phyloP scores from a whole-genome alignment of 2,329 filamentous ascomycete species.

The Cladophialophora psammophila region DNA sequence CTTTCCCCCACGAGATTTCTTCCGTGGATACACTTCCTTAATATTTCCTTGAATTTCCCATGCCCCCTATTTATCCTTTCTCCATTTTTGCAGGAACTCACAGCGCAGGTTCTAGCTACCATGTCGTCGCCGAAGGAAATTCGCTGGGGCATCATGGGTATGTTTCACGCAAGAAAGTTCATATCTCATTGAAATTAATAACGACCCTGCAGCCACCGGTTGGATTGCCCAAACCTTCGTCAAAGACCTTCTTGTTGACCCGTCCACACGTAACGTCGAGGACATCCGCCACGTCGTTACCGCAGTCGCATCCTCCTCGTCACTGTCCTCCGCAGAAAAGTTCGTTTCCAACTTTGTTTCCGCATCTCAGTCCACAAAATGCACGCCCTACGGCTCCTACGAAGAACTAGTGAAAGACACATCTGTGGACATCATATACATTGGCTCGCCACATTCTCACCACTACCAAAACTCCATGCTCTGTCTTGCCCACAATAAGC shows the following conservation, averaged over 20 bases:
- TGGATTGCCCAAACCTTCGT: conserved; percentile 66
- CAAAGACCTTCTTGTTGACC: conserved; percentile 79
- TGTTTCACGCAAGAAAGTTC: background rate
- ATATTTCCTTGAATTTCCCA: background rate
- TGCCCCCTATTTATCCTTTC: background rate
- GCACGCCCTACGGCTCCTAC: conserved; percentile 80
- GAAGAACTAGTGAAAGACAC: conserved; percentile 79
- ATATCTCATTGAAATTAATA: background rate
- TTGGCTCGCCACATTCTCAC: conserved; percentile 89
- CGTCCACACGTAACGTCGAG: conserved; percentile 70
- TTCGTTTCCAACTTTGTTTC: conserved; percentile 77
- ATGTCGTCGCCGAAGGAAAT: conserved; percentile 32
- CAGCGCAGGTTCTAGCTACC: conserved; percentile 3
- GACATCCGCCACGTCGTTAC: conserved; percentile 80
- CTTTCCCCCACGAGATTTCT: background rate
- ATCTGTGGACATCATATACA: conserved; percentile 84
- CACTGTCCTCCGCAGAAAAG: conserved; percentile 70
- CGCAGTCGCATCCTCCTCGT: conserved; percentile 81
- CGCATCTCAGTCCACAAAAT: conserved; percentile 60
- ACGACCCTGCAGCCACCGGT: conserved; percentile 49
- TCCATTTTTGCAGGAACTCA: background rate
- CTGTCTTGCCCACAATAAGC: conserved; percentile 81
- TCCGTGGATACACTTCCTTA: background rate
- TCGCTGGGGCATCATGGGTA: conserved; percentile 40
- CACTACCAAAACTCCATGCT: conserved; percentile 92